Evolutionary conservation across 2,329 filamentous ascomycete genomes (phyloP), one percentile per base, ranked within the genome.

Genomic region (Monilinia polystroma): DNA sequence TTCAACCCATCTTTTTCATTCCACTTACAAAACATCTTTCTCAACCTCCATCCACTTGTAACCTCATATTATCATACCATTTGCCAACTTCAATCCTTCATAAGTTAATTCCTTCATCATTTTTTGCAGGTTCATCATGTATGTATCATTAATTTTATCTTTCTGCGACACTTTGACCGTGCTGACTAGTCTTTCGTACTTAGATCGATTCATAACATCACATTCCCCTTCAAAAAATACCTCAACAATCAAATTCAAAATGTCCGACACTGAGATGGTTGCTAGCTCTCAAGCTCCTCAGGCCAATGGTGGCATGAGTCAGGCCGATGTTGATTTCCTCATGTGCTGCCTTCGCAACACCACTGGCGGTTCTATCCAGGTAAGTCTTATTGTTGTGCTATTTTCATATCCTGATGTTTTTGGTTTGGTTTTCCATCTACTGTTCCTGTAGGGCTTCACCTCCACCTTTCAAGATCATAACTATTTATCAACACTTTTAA

Each of bases 261-360:
- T 66, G 64, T 66, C 64, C 18, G 47, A 66, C 23, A 66, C 41
- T 6, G 60, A 63, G 3, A 38, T 16, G 38, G 23, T 49, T 29
- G 32, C 60, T 29, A 29, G 49, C 18, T 16, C 49, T 43, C 23
- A 20, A 41, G 2, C 49, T 41, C 47, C 60, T 41, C 47, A 52
- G 16, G 6, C 49, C 18, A 41, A 41, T 2, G 49, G 49, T 18
- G 66, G 63, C 20, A 72, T 75, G 68, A 54, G 63, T 18, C 18
- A 63, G 6, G 45, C 43, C 4, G 73, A 75, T 29, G 58, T 72
- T 32, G 65, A 70, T 1, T 75, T 75, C 29, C 57, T 75, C 6
- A 64, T 75, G 7, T 64, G 64, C 7, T 74, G 73, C 52, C 66
- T 75, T 47, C 69, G 69, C 12, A 69, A 75, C 43, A 66, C 68